These are phyloP conservation scores for Capsicum rhomboideum DNA, from an alignment of 257 asterid species.

Conservation along the genomic window DNA sequence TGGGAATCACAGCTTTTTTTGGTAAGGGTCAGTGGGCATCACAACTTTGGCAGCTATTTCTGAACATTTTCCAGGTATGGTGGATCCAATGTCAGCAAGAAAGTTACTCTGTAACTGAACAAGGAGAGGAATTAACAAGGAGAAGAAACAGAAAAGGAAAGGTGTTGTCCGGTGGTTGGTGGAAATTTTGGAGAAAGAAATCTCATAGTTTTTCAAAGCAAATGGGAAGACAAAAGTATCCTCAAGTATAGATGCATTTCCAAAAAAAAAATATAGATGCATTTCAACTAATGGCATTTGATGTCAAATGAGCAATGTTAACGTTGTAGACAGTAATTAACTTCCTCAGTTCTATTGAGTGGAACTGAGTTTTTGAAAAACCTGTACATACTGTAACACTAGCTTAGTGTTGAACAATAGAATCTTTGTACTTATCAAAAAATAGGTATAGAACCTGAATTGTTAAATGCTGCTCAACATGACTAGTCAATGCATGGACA, in stretches of 20 bases:
- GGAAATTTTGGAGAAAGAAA: background rate
- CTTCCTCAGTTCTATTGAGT: background rate
- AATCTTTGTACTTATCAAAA: background rate
- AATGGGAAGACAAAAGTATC: background rate
- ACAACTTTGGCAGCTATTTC: background rate
- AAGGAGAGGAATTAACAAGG: background rate
- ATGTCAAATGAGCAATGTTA: background rate
- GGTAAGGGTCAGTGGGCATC: background rate
- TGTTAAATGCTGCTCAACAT: background rate
- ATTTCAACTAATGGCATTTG: background rate
- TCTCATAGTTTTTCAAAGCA: background rate
- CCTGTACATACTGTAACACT: no score
- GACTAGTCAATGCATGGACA: background rate
- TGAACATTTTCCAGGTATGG: background rate
- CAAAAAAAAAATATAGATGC: background rate
- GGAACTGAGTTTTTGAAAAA: no score
- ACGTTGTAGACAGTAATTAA: background rate
- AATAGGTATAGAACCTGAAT: background rate
- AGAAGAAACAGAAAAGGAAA: background rate
- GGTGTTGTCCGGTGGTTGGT: background rate
- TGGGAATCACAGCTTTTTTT: no score
- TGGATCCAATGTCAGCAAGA: background rate
- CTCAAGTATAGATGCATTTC: background rate
- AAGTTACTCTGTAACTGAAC: background rate
- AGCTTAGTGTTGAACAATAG: no score